Evolutionary conservation across 139 green algal species (phyloP), one percentile per base, ranked within the genome.

Genomic region (Astrephomene gubernaculifera): DNA sequence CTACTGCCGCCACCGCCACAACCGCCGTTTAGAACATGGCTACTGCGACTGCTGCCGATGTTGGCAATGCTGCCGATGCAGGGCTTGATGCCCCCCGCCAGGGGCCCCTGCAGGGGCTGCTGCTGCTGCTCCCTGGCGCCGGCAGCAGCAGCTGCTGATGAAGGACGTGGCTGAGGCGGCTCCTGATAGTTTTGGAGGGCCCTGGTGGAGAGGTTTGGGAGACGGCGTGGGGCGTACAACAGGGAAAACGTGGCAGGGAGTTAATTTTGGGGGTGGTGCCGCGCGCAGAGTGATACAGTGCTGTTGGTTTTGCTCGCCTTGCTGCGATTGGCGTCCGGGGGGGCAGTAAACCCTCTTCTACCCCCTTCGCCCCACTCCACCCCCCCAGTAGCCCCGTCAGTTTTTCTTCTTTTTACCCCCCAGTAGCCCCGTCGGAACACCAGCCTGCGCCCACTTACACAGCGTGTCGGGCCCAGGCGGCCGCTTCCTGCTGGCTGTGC

Each of bases 401-500:
- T n/a, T n/a, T n/a, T 57, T 57, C 12, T 17, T 57, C 12, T 17
- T 25, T 57, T 25, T 17, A 57, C 49, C 17, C 17, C 17, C 12
- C 49, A 25, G 49, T 25, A 57, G 12, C 17, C 49, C 49, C 49
- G 12, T 33, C 21, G n/a, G 63, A 21, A 72, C 5, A 1, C 10
- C 65, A 25, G 21, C 36, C 19, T 35, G 7, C 9, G 22, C 36
- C 65, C 65, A 72, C 88, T 53, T 68, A 92, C 89, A 85, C 83
- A 14, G 89, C 89, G 7, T 84, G 39, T 4, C 71, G 79, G 61
- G 87, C 69, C 89, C 89, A 92, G 19, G 43, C 12, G 19, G 86
- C 78, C n/a, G 86, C 82, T 61, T 81, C 75, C 41, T 69, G 45
- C 0, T 52, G 65, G 60, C 83, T 65, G 39, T 87, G 76, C 9